Evolutionary conservation across 78 protist genomes (phyloP).

Genomic region (Pelomyxa schiedti): DNA sequence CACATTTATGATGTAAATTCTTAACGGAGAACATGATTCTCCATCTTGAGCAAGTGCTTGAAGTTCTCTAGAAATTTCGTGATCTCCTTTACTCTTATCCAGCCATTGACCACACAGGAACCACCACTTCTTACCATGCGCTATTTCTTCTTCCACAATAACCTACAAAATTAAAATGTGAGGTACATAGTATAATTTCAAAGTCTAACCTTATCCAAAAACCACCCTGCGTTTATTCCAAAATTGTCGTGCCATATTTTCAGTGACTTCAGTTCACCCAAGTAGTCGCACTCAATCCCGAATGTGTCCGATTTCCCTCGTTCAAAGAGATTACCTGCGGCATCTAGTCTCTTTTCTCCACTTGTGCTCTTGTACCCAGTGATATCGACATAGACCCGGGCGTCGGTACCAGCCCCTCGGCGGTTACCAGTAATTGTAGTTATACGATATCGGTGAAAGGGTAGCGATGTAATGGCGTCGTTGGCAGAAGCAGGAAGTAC

Average conservation of each 20-base stretch:
- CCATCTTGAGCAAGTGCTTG: no score
- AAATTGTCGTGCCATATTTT: no score
- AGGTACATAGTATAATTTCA: no score
- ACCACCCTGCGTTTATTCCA: background rate
- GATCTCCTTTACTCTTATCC: background rate
- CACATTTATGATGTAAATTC: background rate
- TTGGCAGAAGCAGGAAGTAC: background rate
- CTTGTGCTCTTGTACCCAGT: background rate
- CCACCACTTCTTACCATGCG: background rate
- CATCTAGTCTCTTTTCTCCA: no score
- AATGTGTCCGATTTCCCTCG: background rate
- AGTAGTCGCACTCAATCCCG: background rate
- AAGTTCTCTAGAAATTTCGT: background rate
- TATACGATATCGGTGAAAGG: no score
- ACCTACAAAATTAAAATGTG: no score
- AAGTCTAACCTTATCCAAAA: background rate
- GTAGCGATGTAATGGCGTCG: background rate
- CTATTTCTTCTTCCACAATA: no score
- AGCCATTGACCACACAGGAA: background rate
- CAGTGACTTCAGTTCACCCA: background rate
- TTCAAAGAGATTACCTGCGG: no score
- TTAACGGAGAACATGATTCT: background rate
- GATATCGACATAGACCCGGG: background rate
- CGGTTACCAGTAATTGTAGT: background rate
- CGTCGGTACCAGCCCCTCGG: background rate